phyloP scores from a whole-genome alignment of 2,329 filamentous ascomycete species.

The Penicillium sp. region DNA sequence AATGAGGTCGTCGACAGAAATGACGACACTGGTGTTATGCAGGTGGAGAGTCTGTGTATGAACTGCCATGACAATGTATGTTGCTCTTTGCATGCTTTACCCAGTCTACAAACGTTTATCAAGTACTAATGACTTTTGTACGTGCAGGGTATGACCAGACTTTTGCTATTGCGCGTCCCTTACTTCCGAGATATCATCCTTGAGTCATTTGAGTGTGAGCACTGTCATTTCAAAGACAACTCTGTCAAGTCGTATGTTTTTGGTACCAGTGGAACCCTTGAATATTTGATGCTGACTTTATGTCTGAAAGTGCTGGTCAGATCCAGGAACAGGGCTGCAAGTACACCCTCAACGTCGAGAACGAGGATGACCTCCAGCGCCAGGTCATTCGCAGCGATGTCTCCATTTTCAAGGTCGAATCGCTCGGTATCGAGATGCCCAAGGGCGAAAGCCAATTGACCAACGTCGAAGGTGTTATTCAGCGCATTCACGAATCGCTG shows the following conservation, averaged over 20 bases:
- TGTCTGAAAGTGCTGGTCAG: conserved; percentile 63
- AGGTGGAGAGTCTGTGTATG: conserved; percentile 76
- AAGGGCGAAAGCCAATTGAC: conserved; percentile 86
- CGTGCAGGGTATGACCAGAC: conserved; percentile 72
- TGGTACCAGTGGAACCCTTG: background rate
- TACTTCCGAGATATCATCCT: conserved; percentile 98
- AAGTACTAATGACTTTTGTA: background rate
- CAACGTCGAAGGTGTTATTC: conserved; percentile 87
- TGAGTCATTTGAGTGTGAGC: conserved; percentile 91
- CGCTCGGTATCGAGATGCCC: conserved; percentile 90
- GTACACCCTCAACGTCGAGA: conserved; percentile 78
- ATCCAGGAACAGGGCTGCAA: conserved; percentile 86
- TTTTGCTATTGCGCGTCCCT: conserved; percentile 88
- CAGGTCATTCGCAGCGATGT: conserved; percentile 92
- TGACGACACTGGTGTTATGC: conserved; percentile 45
- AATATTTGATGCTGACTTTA: conserved; percentile 33
- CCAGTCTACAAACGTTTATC: background rate
- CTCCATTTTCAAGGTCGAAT: conserved; percentile 81
- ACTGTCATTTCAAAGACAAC: conserved; percentile 88
- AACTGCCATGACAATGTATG: conserved; percentile 79
- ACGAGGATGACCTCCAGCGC: conserved; percentile 72
- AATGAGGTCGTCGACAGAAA: conserved; percentile 40
- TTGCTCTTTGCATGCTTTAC: conserved; percentile 30
- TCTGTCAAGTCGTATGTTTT: conserved; percentile 87
- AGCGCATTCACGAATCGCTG: conserved; percentile 76